These are phyloP conservation scores for Cryptococcus floricola DNA, from an alignment of 1,284 basidiomycete genomes.

Conservation along the genomic window DNA sequence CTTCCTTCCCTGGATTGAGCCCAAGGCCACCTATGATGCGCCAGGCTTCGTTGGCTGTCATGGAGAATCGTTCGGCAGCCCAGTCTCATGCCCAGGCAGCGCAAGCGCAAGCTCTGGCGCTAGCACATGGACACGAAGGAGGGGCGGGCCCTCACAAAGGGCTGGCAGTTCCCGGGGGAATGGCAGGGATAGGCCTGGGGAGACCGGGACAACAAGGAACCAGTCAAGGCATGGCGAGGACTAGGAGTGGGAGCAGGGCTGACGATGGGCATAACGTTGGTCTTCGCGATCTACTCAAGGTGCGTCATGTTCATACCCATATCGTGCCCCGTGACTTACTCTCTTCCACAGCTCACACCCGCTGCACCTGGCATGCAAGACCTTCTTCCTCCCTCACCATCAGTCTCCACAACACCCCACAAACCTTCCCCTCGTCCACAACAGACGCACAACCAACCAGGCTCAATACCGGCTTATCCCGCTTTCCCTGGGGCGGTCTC, in stretches of 20 bases:
- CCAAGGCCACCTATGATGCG: conserved; percentile 43
- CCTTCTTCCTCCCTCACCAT: conserved; percentile 72
- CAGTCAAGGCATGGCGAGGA: conserved; percentile 13
- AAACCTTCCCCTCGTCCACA: conserved; percentile 48
- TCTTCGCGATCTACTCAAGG: conserved; percentile 44
- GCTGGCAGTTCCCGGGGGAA: conserved; percentile 22
- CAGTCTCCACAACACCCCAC: conserved; percentile 44
- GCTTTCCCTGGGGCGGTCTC: neutral
- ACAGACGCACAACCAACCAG: conserved; percentile 6
- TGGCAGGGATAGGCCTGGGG: neutral
- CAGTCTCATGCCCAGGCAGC: conserved; percentile 32
- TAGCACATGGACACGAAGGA: conserved; percentile 19
- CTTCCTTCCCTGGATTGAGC: neutral
- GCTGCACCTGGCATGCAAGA: conserved; percentile 52
- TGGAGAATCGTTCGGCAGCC: conserved; percentile 40
- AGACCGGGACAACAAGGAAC: conserved; percentile 4
- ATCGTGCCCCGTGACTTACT: neutral
- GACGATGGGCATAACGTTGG: conserved; percentile 31
- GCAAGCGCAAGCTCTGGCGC: conserved; percentile 25
- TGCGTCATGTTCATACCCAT: conserved; percentile 10
- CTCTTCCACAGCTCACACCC: conserved; percentile 28
- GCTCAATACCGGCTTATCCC: neutral
- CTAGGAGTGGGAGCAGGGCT: conserved; percentile 34
- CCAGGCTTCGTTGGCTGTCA: conserved; percentile 45
- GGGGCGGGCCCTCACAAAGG: conserved; percentile 20